phyloP scores from a whole-genome alignment of 208 protist species.

The Trypanosoma rangeli region DNA sequence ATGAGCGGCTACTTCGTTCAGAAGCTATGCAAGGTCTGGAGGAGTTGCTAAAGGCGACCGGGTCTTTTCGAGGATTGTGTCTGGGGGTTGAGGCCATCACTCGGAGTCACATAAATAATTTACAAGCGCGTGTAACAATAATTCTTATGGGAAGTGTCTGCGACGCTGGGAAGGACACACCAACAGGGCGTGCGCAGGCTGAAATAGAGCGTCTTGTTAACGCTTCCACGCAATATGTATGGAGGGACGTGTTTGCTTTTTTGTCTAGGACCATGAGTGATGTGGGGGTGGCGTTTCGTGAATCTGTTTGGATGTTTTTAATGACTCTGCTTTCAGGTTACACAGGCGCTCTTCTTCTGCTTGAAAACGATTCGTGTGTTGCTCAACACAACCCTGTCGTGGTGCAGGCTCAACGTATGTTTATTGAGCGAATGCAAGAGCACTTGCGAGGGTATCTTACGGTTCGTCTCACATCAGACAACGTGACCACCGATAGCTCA shows the following conservation, averaged over 20 bases:
- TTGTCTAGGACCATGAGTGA: slow-evolving; percentile 4
- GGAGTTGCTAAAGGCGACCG: slow-evolving; percentile 28
- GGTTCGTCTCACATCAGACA: slow-evolving; percentile 14
- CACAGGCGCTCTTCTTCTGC: slow-evolving; percentile 3
- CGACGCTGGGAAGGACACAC: background rate
- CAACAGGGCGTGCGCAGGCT: background rate
- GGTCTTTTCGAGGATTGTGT: slow-evolving; percentile 37
- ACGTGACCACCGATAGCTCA: background rate
- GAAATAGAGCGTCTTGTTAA: slow-evolving; percentile 13
- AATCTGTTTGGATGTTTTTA: slow-evolving; percentile 27
- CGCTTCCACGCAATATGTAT: background rate
- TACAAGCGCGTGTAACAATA: slow-evolving; percentile 14
- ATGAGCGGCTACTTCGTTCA: background rate
- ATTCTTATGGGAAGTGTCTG: background rate
- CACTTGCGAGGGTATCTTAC: slow-evolving; percentile 19
- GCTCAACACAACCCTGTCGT: background rate
- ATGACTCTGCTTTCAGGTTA: slow-evolving; percentile 24
- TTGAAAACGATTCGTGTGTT: background rate
- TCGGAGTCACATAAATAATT: slow-evolving; percentile 10
- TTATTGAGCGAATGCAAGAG: slow-evolving; percentile 19
- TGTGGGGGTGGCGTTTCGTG: slow-evolving; percentile 12
- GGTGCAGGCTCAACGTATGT: slow-evolving; percentile 14
- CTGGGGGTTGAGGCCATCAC: slow-evolving; percentile 27
- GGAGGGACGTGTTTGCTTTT: slow-evolving; percentile 21
- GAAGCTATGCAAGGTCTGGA: slow-evolving; percentile 18